Evolutionary conservation across 2,329 filamentous ascomycete genomes (phyloP), one percentile per base, ranked within the genome.

Genomic region (Aureobasidium sp.): DNA sequence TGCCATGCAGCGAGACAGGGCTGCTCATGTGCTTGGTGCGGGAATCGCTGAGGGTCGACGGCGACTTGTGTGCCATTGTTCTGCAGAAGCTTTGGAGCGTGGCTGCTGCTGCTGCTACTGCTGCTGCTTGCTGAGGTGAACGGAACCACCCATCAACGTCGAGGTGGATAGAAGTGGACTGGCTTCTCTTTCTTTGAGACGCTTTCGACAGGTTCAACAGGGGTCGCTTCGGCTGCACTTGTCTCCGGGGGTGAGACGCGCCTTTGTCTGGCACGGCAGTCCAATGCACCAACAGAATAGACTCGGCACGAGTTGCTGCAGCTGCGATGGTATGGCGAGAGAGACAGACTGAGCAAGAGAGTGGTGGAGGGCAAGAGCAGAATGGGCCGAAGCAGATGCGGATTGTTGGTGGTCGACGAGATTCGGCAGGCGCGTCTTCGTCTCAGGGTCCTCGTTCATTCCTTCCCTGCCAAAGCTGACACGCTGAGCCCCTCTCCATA

Each of bases 1-100:
- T 61, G 47, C 65, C 65, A 55, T 66, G 59, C 38, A 67, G 58
- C 50, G 63, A 62, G 51, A 67, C 66, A 5, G 66, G 63, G 52
- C 64, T 68, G 57, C 59, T 66, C 51, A 53, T 41, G 25, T 47
- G 51, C 39, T 53, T 51, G 16, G 48, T 25, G 19, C 37, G 35
- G 5, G 37, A 11, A 32, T 53, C 39, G 40, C 24, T 41, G 29
- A 29, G 32, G 22, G 22, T 53, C 35, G 38, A 25, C 24, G 45
- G 45, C 22, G 44, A 24, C 30, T 39, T 38, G 44, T 44, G 27
- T 19, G 44, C 38, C 53, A 50, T 55, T 35, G 21, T 48, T n/a
- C 21, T 44, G 16, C 22, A 27, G 21, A 19, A 5, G 40, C 22
- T 17, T 12, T 24, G 29, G 4, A 6, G 12, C 11, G 11, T 34